Conservation (phyloP, 306 rosid species). For the Sesbania bispinosa region DNA sequence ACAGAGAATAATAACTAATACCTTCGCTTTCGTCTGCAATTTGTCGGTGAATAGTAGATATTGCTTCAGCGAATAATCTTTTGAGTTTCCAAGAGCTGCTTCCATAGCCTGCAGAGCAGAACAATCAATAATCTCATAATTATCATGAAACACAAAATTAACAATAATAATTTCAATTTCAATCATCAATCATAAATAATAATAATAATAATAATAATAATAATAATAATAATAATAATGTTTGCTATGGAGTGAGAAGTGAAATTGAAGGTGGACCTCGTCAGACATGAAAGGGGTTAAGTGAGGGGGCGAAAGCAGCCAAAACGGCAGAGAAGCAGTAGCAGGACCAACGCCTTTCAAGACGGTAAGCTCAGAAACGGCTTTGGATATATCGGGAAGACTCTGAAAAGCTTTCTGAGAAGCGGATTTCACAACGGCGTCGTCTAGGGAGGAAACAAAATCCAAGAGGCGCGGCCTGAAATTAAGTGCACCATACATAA, state of each 20-base stretch:
- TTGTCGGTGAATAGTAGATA: constrained; percentile 55
- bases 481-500: no score
- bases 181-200: background rate
- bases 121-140: background rate
- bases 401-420: constrained; percentile 63
- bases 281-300: constrained; percentile 90
- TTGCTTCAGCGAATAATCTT: constrained; percentile 84
- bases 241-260: background rate
- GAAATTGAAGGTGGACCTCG: constrained; percentile 44
- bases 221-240: background rate
- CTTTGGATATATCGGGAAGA: constrained; percentile 71
- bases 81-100: constrained; percentile 74
- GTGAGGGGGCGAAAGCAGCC: constrained; percentile 75
- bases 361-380: constrained; percentile 60
- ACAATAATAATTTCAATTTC: background rate
- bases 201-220: background rate
- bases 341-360: constrained; percentile 93
- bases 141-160: background rate
- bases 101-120: constrained; percentile 68
- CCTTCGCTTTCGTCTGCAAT: constrained; percentile 75
- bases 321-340: constrained; percentile 80
- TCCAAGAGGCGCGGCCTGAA: constrained; percentile 84
- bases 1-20: constrained; percentile 40
- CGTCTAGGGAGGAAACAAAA: constrained; percentile 72
- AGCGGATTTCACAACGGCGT: constrained; percentile 49